Conservation (phyloP, 2,329 filamentous ascomycete genomes). For the Exophiala mesophila region DNA sequence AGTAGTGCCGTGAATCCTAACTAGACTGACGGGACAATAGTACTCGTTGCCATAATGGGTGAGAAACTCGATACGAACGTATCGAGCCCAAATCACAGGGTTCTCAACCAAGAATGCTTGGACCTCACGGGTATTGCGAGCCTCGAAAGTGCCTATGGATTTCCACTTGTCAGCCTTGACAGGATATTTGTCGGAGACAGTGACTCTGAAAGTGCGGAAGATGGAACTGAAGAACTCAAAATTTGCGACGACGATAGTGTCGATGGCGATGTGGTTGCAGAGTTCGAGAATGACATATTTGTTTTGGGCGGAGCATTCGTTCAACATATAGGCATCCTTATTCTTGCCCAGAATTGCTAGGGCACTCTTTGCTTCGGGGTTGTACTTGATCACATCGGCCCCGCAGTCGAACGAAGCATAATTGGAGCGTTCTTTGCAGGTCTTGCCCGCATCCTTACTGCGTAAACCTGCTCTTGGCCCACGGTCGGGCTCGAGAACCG, state of each 20-base stretch:
- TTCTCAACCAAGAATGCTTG: slow-evolving; percentile 94
- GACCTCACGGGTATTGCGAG: slow-evolving; percentile 85
- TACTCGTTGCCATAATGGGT: slow-evolving; percentile 95
- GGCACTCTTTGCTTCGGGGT: slow-evolving; percentile 76
- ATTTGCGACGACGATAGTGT: slow-evolving; percentile 95
- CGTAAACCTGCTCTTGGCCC: slow-evolving; percentile 55
- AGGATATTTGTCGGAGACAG: slow-evolving; percentile 90
- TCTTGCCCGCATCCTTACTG: slow-evolving; percentile 91
- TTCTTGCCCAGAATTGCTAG: slow-evolving; percentile 90
- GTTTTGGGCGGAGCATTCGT: slow-evolving; percentile 78
- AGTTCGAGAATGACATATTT: slow-evolving; percentile 95
- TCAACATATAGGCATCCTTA: slow-evolving; percentile 97
- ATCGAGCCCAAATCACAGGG: slow-evolving; percentile 91
- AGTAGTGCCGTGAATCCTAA: slow-evolving; percentile 86
- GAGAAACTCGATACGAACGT: slow-evolving; percentile 84
- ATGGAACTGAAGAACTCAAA: slow-evolving; percentile 99
- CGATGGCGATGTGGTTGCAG: slow-evolving; percentile 79
- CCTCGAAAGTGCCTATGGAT: slow-evolving; percentile 80
- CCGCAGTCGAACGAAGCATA: slow-evolving; percentile 97
- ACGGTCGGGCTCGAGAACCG: slow-evolving; percentile 39
- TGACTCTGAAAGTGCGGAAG: slow-evolving; percentile 83
- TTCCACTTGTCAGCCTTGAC: slow-evolving; percentile 91
- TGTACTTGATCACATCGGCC: slow-evolving; percentile 86
- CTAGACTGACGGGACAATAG: slow-evolving; percentile 86
- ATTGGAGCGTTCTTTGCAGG: slow-evolving; percentile 95